These are phyloP conservation scores for Penicillium oxalicum DNA, from an alignment of 2,329 filamentous ascomycete species.

Conservation along the genomic window DNA sequence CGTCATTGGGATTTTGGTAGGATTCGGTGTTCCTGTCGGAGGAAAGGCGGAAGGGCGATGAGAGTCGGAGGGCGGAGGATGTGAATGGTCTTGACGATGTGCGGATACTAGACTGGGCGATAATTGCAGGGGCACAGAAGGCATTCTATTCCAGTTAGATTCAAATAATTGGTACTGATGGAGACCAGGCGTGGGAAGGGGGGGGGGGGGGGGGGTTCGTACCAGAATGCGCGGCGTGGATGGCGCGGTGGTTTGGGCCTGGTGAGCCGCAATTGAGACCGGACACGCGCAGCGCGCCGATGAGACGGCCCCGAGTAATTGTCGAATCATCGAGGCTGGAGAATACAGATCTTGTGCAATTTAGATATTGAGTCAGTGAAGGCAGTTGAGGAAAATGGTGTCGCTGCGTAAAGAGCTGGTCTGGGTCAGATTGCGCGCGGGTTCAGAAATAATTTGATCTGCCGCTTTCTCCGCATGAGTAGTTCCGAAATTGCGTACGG, in stretches of 20 bases:
- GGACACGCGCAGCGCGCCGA: constrained; percentile 9
- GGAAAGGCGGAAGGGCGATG: constrained; percentile 20
- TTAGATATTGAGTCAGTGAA: background rate
- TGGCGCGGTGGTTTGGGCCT: constrained; percentile 8
- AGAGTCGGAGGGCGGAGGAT: constrained; percentile 9
- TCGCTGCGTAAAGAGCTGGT: background rate
- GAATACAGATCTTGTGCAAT: background rate
- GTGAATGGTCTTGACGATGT: constrained; percentile 11
- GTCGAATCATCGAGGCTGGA: constrained; percentile 11
- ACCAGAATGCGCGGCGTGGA: constrained; percentile 15
- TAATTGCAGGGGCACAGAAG: background rate
- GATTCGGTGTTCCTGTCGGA: constrained; percentile 14
- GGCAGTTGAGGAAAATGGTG: too few species aligned
- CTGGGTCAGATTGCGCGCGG: background rate
- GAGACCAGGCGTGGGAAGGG: too few species aligned
- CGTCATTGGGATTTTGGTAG: constrained; percentile 14
- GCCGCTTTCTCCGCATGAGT: constrained; percentile 7
- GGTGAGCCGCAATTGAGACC: constrained; percentile 7
- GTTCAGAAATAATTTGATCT: constrained; percentile 12
- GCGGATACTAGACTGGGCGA: constrained; percentile 11
- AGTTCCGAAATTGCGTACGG: background rate
- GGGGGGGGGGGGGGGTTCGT: constrained; percentile 1
- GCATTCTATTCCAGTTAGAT: background rate
- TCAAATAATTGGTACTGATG: background rate
- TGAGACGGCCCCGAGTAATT: constrained; percentile 9